These are phyloP conservation scores for Cerrena zonata DNA, from an alignment of 1,284 basidiomycete genomes.

Conservation along the genomic window DNA sequence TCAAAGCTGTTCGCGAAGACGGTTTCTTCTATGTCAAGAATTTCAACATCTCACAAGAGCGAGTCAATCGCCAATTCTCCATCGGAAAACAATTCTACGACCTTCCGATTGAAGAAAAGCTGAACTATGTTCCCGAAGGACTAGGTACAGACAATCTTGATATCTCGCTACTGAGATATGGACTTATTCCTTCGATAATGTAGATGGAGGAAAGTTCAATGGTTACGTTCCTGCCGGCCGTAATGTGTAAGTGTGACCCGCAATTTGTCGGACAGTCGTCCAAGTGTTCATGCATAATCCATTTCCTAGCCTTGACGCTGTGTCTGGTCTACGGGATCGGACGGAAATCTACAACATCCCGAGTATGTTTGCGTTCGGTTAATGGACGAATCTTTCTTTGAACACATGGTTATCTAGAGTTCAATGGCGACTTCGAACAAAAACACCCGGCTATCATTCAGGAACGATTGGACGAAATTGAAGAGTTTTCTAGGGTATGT, in stretches of 20 bases:
- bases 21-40: slow-evolving; percentile 40
- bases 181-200: no score
- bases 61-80: slow-evolving; percentile 32
- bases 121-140: slow-evolving; percentile 40
- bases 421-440: slow-evolving; percentile 37
- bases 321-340: slow-evolving; percentile 36
- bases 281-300: background rate
- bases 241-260: slow-evolving; percentile 29
- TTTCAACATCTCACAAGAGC: slow-evolving; percentile 34
- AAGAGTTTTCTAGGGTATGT: slow-evolving; percentile 35
- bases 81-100: slow-evolving; percentile 38
- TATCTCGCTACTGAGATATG: background rate
- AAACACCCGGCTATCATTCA: slow-evolving; percentile 34
- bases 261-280: background rate
- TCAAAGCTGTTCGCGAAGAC: slow-evolving; percentile 36
- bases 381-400: no score
- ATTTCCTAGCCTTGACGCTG: slow-evolving; percentile 27
- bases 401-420: slow-evolving; percentile 24
- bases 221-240: slow-evolving; percentile 47
- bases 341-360: slow-evolving; percentile 50
- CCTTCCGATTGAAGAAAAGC: slow-evolving; percentile 46
- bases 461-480: slow-evolving; percentile 43
- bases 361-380: slow-evolving; percentile 29
- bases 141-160: slow-evolving; percentile 29
- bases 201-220: slow-evolving; percentile 44